phyloP scores from a whole-genome alignment of 73 alveolate species.

The Effrenium voratum region DNA sequence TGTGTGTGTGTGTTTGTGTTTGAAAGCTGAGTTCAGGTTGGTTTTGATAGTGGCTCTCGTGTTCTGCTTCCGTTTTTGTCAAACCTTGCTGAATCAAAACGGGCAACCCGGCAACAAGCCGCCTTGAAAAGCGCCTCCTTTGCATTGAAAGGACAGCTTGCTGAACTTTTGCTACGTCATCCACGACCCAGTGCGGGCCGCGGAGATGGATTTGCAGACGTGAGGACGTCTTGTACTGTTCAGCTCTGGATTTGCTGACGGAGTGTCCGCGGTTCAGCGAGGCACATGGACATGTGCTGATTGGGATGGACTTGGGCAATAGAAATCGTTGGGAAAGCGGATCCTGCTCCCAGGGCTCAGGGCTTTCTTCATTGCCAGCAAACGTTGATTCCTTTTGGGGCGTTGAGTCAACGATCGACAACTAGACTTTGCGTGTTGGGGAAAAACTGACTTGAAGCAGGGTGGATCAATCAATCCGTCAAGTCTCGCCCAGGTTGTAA shows the following conservation, averaged over 20 bases:
- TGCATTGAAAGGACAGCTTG: constrained; percentile 82
- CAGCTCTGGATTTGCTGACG: neutral
- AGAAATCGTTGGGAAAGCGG: neutral
- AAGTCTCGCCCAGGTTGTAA: constrained; percentile 13
- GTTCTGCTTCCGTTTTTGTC: too few species aligned
- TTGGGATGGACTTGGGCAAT: neutral
- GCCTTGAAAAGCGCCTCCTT: too few species aligned
- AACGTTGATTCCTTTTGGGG: neutral
- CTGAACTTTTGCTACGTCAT: constrained; percentile 79
- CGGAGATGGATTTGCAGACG: neutral
- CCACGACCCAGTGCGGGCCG: constrained; percentile 52
- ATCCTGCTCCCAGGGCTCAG: neutral
- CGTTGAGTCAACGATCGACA: neutral
- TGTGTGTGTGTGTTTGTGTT: too few species aligned
- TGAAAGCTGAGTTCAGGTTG: too few species aligned
- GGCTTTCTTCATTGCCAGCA: neutral
- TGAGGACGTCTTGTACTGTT: neutral
- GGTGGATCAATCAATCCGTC: neutral
- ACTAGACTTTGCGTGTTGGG: neutral
- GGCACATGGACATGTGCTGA: neutral
- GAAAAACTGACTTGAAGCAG: neutral
- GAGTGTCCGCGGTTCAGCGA: too few species aligned
- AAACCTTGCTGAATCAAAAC: too few species aligned
- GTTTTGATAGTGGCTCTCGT: too few species aligned
- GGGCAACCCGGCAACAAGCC: too few species aligned